Conservation (phyloP, 2,329 filamentous ascomycete species). For the Colletotrichum trifolii region DNA sequence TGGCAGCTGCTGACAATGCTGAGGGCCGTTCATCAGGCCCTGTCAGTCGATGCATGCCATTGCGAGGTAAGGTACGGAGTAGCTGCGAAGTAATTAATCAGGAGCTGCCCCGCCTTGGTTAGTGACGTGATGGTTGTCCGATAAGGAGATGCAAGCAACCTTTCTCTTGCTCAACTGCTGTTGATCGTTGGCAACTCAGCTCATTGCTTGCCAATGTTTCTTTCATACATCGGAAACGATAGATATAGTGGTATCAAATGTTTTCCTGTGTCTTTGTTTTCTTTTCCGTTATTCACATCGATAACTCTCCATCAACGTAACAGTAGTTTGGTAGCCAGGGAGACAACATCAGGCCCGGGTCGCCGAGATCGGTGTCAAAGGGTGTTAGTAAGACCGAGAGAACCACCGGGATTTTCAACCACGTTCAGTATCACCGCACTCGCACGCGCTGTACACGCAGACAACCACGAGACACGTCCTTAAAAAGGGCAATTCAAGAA, state of each 20-base stretch:
- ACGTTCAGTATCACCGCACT: too few relatives aligned
- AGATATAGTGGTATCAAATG: too few relatives aligned
- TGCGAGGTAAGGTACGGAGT: background rate
- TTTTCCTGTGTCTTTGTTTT: too few relatives aligned
- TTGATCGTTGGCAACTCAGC: background rate
- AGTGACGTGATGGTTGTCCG: conserved; percentile 41
- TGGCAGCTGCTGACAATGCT: background rate
- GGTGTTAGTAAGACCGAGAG: conserved; percentile 17
- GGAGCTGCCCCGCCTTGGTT: conserved; percentile 26
- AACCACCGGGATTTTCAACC: conserved; percentile 15
- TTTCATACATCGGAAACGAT: too few relatives aligned
- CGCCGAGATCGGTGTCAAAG: background rate
- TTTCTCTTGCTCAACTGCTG: background rate
- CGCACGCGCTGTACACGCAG: background rate
- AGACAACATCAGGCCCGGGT: background rate
- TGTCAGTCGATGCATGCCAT: too few relatives aligned
- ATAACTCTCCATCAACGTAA: too few relatives aligned
- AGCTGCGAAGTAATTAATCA: background rate
- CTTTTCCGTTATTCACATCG: too few relatives aligned
- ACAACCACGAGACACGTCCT: background rate
- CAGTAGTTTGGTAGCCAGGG: background rate
- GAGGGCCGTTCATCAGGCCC: background rate
- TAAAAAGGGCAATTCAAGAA: background rate
- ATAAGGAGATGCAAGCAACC: conserved; percentile 12
- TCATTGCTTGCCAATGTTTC: too few relatives aligned